Conservation (phyloP, 768 basidiomycete genomes). For the Ephemerocybe angulata region DNA sequence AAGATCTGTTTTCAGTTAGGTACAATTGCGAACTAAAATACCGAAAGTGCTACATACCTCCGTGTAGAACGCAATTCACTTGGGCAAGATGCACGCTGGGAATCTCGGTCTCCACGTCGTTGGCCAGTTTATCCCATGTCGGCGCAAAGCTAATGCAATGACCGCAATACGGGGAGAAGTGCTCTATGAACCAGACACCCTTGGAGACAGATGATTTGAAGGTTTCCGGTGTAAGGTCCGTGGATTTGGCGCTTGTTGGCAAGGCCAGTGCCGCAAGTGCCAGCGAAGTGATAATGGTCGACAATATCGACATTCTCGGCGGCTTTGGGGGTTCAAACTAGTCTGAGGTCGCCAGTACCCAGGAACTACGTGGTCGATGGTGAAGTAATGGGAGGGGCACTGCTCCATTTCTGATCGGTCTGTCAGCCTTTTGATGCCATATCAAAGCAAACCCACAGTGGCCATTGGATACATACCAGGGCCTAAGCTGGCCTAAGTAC, state of each 20-base stretch:
- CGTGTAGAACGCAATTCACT: conserved; percentile 22
- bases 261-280: neutral
- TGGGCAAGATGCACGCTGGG: conserved; percentile 68
- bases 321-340: neutral
- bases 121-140: conserved; percentile 72
- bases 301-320: neutral
- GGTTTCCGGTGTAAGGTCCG: conserved; percentile 53
- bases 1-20: conserved; percentile 51
- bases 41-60: conserved; percentile 18
- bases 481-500: too few species aligned
- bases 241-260: conserved; percentile 6
- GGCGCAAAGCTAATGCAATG: conserved; percentile 81
- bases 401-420: too few species aligned
- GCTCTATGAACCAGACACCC: conserved; percentile 82
- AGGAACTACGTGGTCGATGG: neutral
- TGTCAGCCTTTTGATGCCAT: too few species aligned
- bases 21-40: neutral
- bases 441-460: too few species aligned
- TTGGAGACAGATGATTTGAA: conserved; percentile 50
- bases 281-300: conserved; percentile 2
- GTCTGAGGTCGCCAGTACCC: neutral
- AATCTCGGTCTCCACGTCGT: conserved; percentile 44
- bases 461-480: too few species aligned
- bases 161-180: conserved; percentile 81
- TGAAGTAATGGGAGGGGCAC: neutral